phyloP scores from a whole-genome alignment of 2,329 filamentous ascomycete genomes.

The Neopestalotiopsis sp. region DNA sequence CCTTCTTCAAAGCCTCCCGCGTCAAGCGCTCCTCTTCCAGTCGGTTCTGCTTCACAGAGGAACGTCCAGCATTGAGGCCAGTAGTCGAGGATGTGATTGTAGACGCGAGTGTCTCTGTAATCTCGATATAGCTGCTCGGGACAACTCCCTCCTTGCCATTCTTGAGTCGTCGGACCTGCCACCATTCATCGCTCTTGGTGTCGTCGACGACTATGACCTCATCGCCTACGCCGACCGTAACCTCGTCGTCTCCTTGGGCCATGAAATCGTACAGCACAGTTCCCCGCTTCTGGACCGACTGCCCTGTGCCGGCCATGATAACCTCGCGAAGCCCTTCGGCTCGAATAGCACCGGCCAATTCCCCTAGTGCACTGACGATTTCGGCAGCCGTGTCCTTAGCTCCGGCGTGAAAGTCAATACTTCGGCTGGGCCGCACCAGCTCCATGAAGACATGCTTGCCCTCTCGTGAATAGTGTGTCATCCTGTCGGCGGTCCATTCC shows the following conservation, averaged over 20 bases:
- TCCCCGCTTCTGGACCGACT: conserved; percentile 76
- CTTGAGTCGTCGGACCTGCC: conserved; percentile 89
- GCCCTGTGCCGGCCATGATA: conserved; percentile 76
- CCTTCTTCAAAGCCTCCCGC: conserved; percentile 77
- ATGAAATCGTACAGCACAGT: conserved; percentile 93
- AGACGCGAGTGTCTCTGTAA: conserved; percentile 70
- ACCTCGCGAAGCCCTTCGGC: conserved; percentile 87
- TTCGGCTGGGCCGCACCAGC: conserved; percentile 88
- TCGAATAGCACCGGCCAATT: conserved; percentile 83
- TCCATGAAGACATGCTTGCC: conserved; percentile 98
- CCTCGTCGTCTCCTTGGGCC: conserved; percentile 95
- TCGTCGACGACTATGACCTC: conserved; percentile 92
- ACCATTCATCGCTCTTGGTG: conserved; percentile 95
- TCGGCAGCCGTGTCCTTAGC: conserved; percentile 96
- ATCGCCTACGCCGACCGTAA: conserved; percentile 87
- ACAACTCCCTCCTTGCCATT: conserved; percentile 96
- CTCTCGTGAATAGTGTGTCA: conserved; percentile 97
- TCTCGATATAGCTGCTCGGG: conserved; percentile 93
- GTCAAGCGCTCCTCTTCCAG: conserved; percentile 83
- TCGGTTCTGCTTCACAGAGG: conserved; percentile 76
- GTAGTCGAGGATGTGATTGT: conserved; percentile 45
- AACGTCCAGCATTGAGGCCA: conserved; percentile 59
- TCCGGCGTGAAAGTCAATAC: conserved; percentile 94
- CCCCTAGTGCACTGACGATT: conserved; percentile 85
- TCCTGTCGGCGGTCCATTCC: conserved; percentile 92